Base-by-base conservation (phyloP, 768 basidiomycete species). In the Suillus brevipes region DNA sequence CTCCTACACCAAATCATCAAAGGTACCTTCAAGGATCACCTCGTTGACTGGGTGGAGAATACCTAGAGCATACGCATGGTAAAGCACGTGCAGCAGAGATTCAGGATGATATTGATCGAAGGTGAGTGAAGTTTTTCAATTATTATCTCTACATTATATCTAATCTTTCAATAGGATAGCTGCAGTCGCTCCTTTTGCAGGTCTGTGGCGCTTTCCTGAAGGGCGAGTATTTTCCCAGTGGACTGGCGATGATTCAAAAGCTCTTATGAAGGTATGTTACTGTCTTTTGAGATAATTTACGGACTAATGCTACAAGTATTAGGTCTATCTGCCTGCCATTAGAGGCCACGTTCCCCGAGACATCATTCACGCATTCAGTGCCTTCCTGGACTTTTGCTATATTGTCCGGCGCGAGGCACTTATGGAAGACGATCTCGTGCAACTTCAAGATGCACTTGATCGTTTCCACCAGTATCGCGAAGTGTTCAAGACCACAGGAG, bases 291-390 rank as follows among this genome's bases (percentile, higher is more conserved):
- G 4, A 31, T 34, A 13, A 50, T 36, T 40, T 10, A 5, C 12
- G 2, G 7, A 10, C 6, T 38, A 43, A 38, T 31, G 14, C 14
- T 47, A 63, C 23, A 9, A 16, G 23, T 59, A 38, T 40, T 52
- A 76, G 77, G 73, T 78, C n/a, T 78, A 73, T 69, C 62, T 78
- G 14, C 62, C 72, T 52, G 72, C 75, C 1, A 73, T 80, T 56
- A 64, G 42, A 0, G 77, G 76, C 8, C 68, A 75, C 67, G 70
- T 80, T 6, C 78, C 77, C 0, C 40, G 57, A 3, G 60, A 73
- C 6, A 72, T 69, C 7, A 49, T 70, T 13, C 58, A 40, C n/a
- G 52, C 71, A n/a, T 34, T 75, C 8, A 43, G 64, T 1, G 62
- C 74, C 2, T 76, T 76, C 61, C 38, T 74, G 0, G 71, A 76